Evolutionary conservation across 768 basidiomycete genomes (phyloP).

Genomic region (Suillus sp.): DNA sequence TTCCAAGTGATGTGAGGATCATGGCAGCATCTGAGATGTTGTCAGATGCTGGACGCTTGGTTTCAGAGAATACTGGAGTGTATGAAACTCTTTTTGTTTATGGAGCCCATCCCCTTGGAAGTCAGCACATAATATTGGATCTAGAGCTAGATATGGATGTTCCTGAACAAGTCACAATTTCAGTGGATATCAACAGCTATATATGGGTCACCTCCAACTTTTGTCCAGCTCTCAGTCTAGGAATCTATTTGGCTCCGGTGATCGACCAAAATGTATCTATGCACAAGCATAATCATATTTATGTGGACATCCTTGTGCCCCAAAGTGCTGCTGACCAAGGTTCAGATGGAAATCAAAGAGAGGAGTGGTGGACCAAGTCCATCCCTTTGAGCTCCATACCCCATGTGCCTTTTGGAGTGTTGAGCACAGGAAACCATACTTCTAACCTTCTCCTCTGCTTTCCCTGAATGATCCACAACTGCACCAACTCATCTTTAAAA

Average conservation of each 20-base stretch:
- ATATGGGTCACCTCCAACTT: slow-evolving; percentile 19
- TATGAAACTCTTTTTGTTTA: no score
- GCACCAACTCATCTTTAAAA: no score
- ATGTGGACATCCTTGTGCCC: slow-evolving; percentile 18
- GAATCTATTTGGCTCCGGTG: not conserved
- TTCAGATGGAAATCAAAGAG: not conserved
- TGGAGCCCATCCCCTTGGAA: no score
- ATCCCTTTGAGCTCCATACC: slow-evolving; percentile 15
- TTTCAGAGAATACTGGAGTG: no score
- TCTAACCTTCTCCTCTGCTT: no score
- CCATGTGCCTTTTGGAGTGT: slow-evolving; percentile 12
- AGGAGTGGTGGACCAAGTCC: slow-evolving; percentile 16
- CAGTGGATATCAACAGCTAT: slow-evolving; percentile 21
- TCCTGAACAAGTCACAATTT: no score
- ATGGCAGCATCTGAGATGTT: no score
- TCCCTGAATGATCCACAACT: slow-evolving; percentile 19
- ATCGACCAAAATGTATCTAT: not conserved
- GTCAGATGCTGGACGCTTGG: no score
- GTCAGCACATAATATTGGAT: no score
- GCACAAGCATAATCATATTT: slow-evolving; percentile 12
- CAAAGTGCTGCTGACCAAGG: slow-evolving; percentile 11
- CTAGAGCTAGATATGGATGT: slow-evolving; percentile 4
- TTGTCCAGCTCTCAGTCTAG: not conserved
- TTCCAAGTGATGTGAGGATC: no score
- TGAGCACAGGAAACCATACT: not conserved